phyloP scores from a whole-genome alignment of 2,329 filamentous ascomycete species.

The Pseudogymnoascus sp. region DNA sequence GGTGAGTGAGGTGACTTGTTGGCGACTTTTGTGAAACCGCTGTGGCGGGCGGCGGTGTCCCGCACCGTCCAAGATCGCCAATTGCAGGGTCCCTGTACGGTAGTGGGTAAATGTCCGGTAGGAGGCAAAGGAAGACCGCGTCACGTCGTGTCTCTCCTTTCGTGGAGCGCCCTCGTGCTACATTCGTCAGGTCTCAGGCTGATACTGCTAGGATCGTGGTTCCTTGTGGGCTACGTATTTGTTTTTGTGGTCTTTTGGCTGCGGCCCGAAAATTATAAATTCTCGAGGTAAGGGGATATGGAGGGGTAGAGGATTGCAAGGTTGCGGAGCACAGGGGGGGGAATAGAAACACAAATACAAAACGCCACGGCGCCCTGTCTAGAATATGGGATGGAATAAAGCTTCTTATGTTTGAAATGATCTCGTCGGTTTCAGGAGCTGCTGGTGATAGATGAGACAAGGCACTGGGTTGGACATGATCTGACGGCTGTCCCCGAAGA shows the following conservation, averaged over 20 bases:
- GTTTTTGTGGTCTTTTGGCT: neutral
- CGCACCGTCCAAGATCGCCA: conserved; percentile 3
- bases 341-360: neutral
- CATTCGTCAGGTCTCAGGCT: conserved; percentile 6
- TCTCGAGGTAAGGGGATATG: neutral
- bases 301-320: neutral
- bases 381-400: neutral
- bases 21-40: conserved; percentile 3
- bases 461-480: neutral
- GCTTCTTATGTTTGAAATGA: neutral
- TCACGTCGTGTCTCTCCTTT: neutral
- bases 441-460: neutral
- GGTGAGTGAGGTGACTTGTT: neutral
- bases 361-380: neutral
- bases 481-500: neutral
- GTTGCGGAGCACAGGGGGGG: conserved; percentile 1
- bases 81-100: conserved; percentile 5
- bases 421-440: neutral
- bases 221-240: neutral
- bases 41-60: neutral
- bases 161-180: neutral
- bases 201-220: neutral
- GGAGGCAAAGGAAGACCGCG: neutral
- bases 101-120: neutral
- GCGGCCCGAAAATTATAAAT: neutral